phyloP scores from a whole-genome alignment of 2,329 filamentous ascomycete species.

The Harringtonia aguacate region DNA sequence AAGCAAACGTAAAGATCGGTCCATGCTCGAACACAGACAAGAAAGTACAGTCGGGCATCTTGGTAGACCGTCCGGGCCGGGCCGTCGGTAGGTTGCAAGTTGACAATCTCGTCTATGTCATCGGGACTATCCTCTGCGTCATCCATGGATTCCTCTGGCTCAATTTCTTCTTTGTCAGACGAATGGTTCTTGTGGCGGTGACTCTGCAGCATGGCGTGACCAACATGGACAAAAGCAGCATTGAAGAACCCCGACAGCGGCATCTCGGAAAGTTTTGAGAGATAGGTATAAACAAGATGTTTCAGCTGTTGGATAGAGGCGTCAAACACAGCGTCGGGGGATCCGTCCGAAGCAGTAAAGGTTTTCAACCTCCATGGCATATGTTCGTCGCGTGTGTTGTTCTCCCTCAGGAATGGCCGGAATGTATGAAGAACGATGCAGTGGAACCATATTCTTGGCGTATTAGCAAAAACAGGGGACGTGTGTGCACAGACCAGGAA shows the following conservation, averaged over 20 bases:
- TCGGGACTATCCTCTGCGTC: background rate
- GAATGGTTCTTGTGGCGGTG: background rate
- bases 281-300: conserved; percentile 7
- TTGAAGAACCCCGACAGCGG: conserved; percentile 16
- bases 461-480: background rate
- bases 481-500: background rate
- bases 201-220: conserved; percentile 16
- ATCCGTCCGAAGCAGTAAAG: background rate
- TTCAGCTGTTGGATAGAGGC: conserved; percentile 9
- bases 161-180: background rate
- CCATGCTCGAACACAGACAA: conserved; percentile 17
- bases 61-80: too few species aligned
- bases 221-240: conserved; percentile 18
- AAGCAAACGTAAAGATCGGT: conserved; percentile 16
- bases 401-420: conserved; percentile 6
- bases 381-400: background rate
- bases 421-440: conserved; percentile 8
- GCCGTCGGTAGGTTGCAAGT: background rate
- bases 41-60: conserved; percentile 15
- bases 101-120: too few species aligned
- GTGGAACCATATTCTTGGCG: conserved; percentile 8
- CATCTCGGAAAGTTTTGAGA: conserved; percentile 3
- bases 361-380: background rate
- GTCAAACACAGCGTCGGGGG: conserved; percentile 1
- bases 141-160: background rate